Percentiles rank a stretch among this genome's conserved stretches.
phyloP scores from a whole-genome alignment of 2,329 filamentous ascomycete species.

The Colletotrichum australisinense region DNA sequence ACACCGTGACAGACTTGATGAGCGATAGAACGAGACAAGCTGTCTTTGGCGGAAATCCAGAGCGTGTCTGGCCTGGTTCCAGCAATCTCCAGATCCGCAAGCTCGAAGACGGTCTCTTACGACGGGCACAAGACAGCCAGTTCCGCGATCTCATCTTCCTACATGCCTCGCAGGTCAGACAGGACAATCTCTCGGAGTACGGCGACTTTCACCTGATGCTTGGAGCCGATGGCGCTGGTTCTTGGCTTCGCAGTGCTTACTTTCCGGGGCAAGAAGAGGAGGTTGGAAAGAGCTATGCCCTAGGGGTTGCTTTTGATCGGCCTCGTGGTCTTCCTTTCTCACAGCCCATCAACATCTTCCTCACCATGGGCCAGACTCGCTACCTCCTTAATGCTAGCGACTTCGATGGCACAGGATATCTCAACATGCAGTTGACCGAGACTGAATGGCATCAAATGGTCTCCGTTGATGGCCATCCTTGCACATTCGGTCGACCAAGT shows the following conservation, averaged over 20 bases:
- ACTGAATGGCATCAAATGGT: slow-evolving; percentile 49
- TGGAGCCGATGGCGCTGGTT: slow-evolving; percentile 48
- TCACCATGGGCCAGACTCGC: slow-evolving; percentile 48
- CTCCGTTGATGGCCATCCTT: slow-evolving; percentile 43
- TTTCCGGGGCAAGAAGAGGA: slow-evolving; percentile 48
- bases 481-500: slow-evolving; percentile 46
- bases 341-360: slow-evolving; percentile 49
- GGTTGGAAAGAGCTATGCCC: slow-evolving; percentile 46
- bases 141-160: slow-evolving; percentile 46
- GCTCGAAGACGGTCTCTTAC: slow-evolving; percentile 48
- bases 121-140: slow-evolving; percentile 44
- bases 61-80: slow-evolving; percentile 49
- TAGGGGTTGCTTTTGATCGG: slow-evolving; percentile 48
- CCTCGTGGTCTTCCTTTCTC: slow-evolving; percentile 46
- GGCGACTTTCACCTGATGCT: slow-evolving; percentile 49
- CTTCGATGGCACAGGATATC: slow-evolving; percentile 45
- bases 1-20: slow-evolving; percentile 46
- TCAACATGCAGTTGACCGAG: slow-evolving; percentile 50
- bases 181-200: slow-evolving; percentile 42
- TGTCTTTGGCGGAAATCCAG: slow-evolving; percentile 45
- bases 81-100: slow-evolving; percentile 51
- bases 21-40: slow-evolving; percentile 42
- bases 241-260: slow-evolving; percentile 47
- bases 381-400: slow-evolving; percentile 50
- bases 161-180: slow-evolving; percentile 43